phyloP scores from a whole-genome alignment of 768 basidiomycete genomes.

The Suillus alpinus region DNA sequence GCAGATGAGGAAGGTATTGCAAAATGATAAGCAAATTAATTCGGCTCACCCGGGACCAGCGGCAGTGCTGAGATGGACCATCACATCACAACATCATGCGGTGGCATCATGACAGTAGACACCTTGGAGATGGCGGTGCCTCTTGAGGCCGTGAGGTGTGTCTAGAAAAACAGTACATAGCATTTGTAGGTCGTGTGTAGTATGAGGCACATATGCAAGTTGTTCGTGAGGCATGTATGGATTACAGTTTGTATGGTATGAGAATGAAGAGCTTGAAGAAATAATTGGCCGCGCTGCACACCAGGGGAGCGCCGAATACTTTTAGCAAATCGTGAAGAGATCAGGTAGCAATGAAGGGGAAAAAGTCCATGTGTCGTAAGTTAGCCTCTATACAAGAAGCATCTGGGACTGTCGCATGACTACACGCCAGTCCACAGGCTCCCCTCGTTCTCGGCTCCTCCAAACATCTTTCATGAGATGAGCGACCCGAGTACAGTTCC shows the following conservation, averaged over 20 bases:
- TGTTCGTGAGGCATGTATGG: not conserved
- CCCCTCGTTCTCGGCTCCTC: constrained; percentile 36
- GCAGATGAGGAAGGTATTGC: not conserved
- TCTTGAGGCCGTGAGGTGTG: not conserved
- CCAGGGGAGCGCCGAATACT: not conserved
- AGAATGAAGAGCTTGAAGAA: not conserved
- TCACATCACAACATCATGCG: not conserved
- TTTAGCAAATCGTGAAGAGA: not conserved
- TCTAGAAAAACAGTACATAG: constrained; percentile 1
- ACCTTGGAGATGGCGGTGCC: not conserved
- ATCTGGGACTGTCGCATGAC: constrained; percentile 44
- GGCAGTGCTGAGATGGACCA: not conserved
- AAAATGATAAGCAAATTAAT: not conserved
- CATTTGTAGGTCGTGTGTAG: not conserved
- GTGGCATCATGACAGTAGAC: not conserved
- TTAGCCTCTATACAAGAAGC: constrained; percentile 46
- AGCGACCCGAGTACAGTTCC: constrained; percentile 59
- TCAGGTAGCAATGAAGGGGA: not conserved
- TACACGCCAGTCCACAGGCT: constrained; percentile 61
- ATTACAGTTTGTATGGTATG: constrained; percentile 1
- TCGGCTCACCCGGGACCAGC: not conserved
- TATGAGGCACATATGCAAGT: not conserved
- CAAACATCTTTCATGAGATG: constrained; percentile 58
- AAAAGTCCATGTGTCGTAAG: not conserved
- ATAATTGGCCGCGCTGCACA: not conserved